Evolutionary conservation across 2,329 filamentous ascomycete species (phyloP), one percentile per base, ranked within the genome.

Genomic region (Davidsoniella eucalypti): DNA sequence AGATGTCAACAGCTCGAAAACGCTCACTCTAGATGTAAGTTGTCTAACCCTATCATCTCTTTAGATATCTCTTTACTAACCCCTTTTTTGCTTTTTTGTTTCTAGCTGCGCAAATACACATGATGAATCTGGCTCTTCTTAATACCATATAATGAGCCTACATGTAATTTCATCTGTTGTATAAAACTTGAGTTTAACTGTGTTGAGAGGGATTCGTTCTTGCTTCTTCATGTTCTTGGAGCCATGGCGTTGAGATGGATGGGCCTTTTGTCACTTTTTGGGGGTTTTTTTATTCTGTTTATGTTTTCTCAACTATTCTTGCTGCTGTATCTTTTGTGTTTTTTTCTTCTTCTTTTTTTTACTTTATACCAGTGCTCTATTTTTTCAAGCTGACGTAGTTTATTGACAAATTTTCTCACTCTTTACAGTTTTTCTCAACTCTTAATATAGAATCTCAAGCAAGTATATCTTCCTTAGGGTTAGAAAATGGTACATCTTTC

Each of bases 11-110:
- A 93, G 83, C 60, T 93, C 84, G 58, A 84, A 87, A 66, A 85
- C 87, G 37, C 69, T 98, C 66, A 96, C 88, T 52, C 70, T 98
- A 59, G 92, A 98, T 80, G 87, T 96, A 70, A 90, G 90, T 71
- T 37, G 10, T 16, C 41, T 23, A 14, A 37, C 33, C 16, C 12
- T 40, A 8, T 46, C 16, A 17, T 9, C 29, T 16, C 14, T 6
- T 37, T 17, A 9, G 4, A 17, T 25, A 14, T 3, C 9, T 17
- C 7, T 9, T 36, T 48, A 42, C 52, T 50, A 53, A 53, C 47
- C n/a, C 8, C 3, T 4, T 10, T 43, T 12, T n/a, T n/a, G n/a
- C 39, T 37, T 29, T 21, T 21, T 3, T 40, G 16, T 50, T 18
- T 18, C 17, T 25, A 53, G 52, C 41, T 53, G 12, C 52, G 52